Conservation (phyloP, 176 grass and related monocot species). For the Musa schizocarpa region DNA sequence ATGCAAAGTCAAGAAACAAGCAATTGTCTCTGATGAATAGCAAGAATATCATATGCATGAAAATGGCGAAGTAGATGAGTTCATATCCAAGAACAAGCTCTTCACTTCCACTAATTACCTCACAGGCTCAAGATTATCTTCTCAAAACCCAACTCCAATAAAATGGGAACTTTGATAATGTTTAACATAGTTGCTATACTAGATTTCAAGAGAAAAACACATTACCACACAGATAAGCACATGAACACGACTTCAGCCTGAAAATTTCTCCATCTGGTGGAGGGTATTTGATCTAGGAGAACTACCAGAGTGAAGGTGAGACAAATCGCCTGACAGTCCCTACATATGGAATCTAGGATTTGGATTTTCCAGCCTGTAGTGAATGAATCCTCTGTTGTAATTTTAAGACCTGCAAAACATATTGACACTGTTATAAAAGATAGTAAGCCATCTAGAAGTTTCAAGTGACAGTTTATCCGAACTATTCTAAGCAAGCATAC, state of each 20-base stretch:
- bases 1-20: not conserved
- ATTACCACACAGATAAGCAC: not conserved
- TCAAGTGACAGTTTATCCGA: not conserved
- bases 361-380: constrained; percentile 58
- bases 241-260: not conserved
- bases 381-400: constrained; percentile 88
- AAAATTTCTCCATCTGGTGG: not conserved
- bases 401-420: constrained; percentile 58
- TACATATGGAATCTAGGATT: constrained; percentile 25
- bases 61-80: not conserved
- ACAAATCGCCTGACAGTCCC: not conserved
- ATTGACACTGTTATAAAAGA: not conserved
- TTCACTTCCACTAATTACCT: not conserved
- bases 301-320: not conserved
- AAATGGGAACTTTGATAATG: too few species aligned
- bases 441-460: not conserved
- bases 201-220: not conserved
- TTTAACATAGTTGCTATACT: too few species aligned
- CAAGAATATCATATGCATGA: not conserved
- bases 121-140: too few species aligned
- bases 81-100: not conserved
- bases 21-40: not conserved
- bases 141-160: too few species aligned
- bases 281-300: not conserved
- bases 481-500: not conserved